Conservation (phyloP, 352 stramenopile species). For the Achlya hypogyna region DNA sequence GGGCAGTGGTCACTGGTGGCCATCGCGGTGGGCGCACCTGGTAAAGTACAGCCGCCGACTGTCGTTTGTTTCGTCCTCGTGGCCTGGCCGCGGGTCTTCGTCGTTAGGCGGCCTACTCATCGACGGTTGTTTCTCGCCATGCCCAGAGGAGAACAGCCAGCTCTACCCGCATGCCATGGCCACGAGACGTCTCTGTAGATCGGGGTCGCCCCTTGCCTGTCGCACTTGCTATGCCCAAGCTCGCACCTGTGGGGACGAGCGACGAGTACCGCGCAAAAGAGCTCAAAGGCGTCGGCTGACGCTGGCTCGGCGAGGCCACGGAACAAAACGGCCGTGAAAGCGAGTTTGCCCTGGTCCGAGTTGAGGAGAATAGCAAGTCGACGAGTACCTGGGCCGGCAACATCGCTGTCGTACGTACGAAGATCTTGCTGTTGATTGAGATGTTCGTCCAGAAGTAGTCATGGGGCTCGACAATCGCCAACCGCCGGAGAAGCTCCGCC, state of each 20-base stretch:
- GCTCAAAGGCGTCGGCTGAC: background rate
- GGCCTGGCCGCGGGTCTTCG: background rate
- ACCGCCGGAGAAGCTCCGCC: constrained; percentile 8
- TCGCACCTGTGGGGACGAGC: background rate
- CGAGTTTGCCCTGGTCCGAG: background rate
- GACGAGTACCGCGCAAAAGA: background rate
- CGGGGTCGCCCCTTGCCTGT: background rate
- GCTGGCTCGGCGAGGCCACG: background rate
- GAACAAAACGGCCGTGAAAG: constrained; percentile 4
- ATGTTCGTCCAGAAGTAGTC: constrained; percentile 17
- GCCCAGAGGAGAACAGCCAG: background rate
- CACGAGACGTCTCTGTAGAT: background rate
- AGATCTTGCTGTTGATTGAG: background rate
- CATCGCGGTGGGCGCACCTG: background rate
- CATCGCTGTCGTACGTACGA: background rate
- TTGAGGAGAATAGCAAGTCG: too few species aligned
- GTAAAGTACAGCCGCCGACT: background rate
- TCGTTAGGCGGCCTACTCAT: background rate
- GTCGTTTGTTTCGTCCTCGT: background rate
- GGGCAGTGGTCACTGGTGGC: background rate
- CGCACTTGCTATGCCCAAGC: background rate
- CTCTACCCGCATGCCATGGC: constrained; percentile 5
- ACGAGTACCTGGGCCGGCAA: constrained; percentile 7
- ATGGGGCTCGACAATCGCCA: background rate
- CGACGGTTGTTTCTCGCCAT: background rate